Conservation (phyloP, 768 basidiomycete species). For the Heimioporus sp. region DNA sequence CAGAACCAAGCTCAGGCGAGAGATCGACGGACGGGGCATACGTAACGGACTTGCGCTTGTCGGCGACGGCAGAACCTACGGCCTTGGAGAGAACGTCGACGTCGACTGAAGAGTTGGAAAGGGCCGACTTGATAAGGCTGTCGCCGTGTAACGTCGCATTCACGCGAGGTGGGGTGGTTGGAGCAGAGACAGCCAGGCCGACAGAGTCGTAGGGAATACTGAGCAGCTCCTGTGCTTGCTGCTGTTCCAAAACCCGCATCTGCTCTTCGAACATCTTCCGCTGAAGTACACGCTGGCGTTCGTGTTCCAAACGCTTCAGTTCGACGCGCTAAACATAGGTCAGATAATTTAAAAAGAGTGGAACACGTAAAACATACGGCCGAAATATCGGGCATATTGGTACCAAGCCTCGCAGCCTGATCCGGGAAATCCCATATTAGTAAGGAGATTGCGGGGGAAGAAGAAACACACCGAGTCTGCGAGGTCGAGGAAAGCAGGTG, state of each 20-base stretch:
- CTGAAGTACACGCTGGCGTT: constrained; percentile 83
- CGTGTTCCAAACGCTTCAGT: constrained; percentile 82
- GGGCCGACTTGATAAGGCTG: constrained; percentile 38
- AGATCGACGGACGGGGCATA: constrained; percentile 77
- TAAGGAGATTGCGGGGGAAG: constrained; percentile 8
- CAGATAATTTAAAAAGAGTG: constrained; percentile 1
- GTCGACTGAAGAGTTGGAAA: constrained; percentile 54
- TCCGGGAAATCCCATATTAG: not conserved
- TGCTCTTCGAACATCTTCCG: constrained; percentile 94
- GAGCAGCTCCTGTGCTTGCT: constrained; percentile 85
- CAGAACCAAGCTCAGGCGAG: constrained; percentile 61
- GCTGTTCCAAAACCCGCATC: constrained; percentile 90
- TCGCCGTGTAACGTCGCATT: constrained; percentile 68
- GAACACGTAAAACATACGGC: constrained; percentile 53
- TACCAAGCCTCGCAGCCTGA: constrained; percentile 80
- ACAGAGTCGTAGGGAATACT: constrained; percentile 66
- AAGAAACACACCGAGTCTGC: constrained; percentile 80
- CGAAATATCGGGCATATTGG: constrained; percentile 84
- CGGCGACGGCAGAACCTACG: constrained; percentile 60
- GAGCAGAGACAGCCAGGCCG: constrained; percentile 79
- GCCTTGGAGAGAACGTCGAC: constrained; percentile 64
- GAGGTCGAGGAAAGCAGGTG: constrained; percentile 90
- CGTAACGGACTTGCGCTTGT: constrained; percentile 86
- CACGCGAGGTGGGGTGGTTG: constrained; percentile 83
- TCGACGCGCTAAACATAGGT: constrained; percentile 65